Percentiles rank a stretch among this genome's conserved stretches.
Conservation (phyloP, 1,284 basidiomycete genomes). For the Pisolithus thermaeus region DNA sequence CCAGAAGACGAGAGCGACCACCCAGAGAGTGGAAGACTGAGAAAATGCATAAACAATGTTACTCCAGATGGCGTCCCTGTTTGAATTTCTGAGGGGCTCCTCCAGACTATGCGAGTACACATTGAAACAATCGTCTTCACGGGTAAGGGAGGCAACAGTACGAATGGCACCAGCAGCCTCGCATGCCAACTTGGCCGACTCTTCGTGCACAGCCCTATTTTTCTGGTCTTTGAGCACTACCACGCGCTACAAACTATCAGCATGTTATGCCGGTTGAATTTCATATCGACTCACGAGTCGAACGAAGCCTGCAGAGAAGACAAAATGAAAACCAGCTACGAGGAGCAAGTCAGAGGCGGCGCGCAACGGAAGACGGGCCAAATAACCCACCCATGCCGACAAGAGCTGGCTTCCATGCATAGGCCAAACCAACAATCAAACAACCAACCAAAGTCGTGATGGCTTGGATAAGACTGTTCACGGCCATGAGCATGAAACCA, state of each 20-base stretch:
- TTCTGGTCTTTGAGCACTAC: constrained; percentile 83
- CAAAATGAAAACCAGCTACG: constrained; percentile 77
- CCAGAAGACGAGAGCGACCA: constrained; percentile 87
- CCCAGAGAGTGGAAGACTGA: constrained; percentile 74
- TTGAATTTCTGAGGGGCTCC: constrained; percentile 63
- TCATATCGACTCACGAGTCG: constrained; percentile 55
- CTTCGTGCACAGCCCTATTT: constrained; percentile 82
- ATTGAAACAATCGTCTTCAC: constrained; percentile 73
- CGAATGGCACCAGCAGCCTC: constrained; percentile 91
- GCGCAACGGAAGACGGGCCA: not conserved
- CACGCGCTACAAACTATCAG: constrained; percentile 45
- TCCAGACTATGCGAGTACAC: constrained; percentile 75
- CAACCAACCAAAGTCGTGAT: constrained; percentile 72
- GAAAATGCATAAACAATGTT: constrained; percentile 77
- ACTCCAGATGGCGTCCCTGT: constrained; percentile 62
- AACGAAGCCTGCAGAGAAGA: constrained; percentile 83
- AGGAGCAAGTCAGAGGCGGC: constrained; percentile 13
- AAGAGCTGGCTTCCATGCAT: constrained; percentile 76
- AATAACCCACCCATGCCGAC: constrained; percentile 59
- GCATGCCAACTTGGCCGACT: constrained; percentile 84
- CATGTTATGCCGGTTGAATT: not conserved
- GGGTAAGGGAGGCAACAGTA: constrained; percentile 87
- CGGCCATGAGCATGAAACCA: not conserved
- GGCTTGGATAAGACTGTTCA: constrained; percentile 69
- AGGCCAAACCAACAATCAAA: constrained; percentile 70